Base-by-base conservation (phyloP, 2,329 filamentous ascomycete species). In the Leptographium radiaticola region DNA sequence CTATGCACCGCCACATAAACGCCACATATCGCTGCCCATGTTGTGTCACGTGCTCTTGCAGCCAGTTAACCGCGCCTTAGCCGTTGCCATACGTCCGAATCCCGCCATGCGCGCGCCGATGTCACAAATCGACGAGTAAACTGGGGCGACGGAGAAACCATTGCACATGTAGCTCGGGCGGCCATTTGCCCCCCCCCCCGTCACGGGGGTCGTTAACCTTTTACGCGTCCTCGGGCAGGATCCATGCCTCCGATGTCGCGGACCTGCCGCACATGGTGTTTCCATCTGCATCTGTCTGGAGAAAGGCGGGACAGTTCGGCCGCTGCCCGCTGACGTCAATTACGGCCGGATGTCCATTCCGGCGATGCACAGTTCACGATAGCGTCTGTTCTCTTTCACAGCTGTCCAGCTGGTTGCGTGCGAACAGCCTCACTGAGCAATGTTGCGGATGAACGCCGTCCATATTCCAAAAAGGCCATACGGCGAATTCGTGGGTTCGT, bases 41-140 rank as follows among this genome's bases (percentile, higher is more conserved):
- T 18, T 25, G 8, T 18, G 30, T 50, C 48, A 50, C 48, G 48
- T 50, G 48, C 11, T 5, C 9, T 4, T 10, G 16, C 9, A 31
- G 15, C 6, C n/a, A 9, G 8, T 44, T 51, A 52, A n/a, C 51
- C 43, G 51, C 30, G 16, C 18, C 30, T 31, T 52, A 52, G 34
- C 51, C 51, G 51, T 43, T 39, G 43, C 51, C 51, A 47, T 52
- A 46, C n/a, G 51, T 40, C 51, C 51, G 51, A 25, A 40, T 20
- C 34, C 49, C 38, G 20, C 30, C 20, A 33, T 9, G 30, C 25
- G 25, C 30, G 13, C 49, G 49, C 25, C 36, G 36, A 49, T 39
- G 34, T n/a, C 33, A 25, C 48, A 18, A 40, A 20, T 6, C 47
- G 43, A 45, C 25, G 8, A 45, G 20, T 48, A 48, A 48, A 48